phyloP scores from a whole-genome alignment of 371 early-diverging fungal genomes.

The Actinomucor elegans region DNA sequence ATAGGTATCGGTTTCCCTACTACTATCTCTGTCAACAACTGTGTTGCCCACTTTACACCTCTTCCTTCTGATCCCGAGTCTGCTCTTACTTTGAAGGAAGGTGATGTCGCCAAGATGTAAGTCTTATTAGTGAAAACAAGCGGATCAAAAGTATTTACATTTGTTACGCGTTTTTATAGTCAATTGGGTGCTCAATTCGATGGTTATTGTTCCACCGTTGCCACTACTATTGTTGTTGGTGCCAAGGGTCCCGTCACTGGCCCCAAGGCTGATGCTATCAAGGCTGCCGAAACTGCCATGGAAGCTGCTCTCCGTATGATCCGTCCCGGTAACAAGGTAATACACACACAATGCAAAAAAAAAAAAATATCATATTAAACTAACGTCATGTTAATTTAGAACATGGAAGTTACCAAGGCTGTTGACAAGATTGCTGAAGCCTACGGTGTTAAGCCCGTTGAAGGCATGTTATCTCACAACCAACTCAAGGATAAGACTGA shows the following conservation, averaged over 20 bases:
- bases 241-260: constrained; percentile 85
- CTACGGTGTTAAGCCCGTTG: constrained; percentile 86
- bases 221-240: constrained; percentile 89
- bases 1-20: constrained; percentile 90
- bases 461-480: constrained; percentile 90
- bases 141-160: not conserved
- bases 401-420: constrained; percentile 78
- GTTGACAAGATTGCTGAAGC: constrained; percentile 79
- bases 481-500: constrained; percentile 85
- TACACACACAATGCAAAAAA: not conserved
- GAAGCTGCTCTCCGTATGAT: constrained; percentile 85
- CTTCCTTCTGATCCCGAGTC: constrained; percentile 65
- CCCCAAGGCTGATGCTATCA: constrained; percentile 84
- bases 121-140: constrained; percentile 4
- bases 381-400: constrained; percentile 21
- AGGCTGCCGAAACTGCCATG: constrained; percentile 84
- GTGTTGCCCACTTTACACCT: constrained; percentile 86
- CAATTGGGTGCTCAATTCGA: constrained; percentile 96
- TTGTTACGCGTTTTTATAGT: constrained; percentile 30
- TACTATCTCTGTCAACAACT: constrained; percentile 81
- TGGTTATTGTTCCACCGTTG: constrained; percentile 87
- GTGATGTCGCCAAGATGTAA: constrained; percentile 91
- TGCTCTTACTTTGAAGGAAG: constrained; percentile 61
- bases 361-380: not conserved
- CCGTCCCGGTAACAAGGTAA: constrained; percentile 80